Evolutionary conservation across 1,284 basidiomycete genomes (phyloP).

Genomic region (Moniliophthora roreri): DNA sequence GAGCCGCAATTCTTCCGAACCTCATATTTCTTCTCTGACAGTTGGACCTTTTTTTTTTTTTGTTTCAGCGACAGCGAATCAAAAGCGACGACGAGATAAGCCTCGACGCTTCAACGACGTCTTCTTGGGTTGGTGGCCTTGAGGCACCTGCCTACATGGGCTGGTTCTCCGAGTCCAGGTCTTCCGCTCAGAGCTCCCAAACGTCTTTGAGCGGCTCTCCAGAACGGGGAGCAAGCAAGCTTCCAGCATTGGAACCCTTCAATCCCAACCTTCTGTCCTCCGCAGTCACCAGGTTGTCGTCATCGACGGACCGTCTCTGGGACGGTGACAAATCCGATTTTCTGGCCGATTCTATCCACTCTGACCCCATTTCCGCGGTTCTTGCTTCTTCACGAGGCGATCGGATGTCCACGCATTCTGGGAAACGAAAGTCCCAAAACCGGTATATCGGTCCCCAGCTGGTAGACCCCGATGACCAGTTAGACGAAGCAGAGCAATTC

Average conservation of each 20-base stretch:
- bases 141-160: conserved; percentile 10
- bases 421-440: conserved; percentile 10
- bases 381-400: conserved; percentile 1
- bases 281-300: background rate
- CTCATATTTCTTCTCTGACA: background rate
- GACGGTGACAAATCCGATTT: background rate
- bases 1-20: background rate
- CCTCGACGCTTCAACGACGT: conserved; percentile 11
- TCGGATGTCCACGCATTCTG: too few species aligned
- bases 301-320: background rate
- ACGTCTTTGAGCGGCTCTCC: conserved; percentile 10
- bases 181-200: conserved; percentile 16
- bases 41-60: too few species aligned
- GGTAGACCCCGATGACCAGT: conserved; percentile 30
- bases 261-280: conserved; percentile 4
- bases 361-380: background rate
- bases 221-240: conserved; percentile 7
- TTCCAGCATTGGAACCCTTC: conserved; percentile 7
- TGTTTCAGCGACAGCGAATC: conserved; percentile 7
- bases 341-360: background rate
- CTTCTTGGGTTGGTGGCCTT: conserved; percentile 4
- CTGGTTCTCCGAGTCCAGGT: conserved; percentile 17
- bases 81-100: conserved; percentile 13
- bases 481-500: conserved; percentile 44
- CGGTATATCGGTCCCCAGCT: conserved; percentile 49